These are phyloP conservation scores for Patellaria atrata DNA, from an alignment of 495 filamentous ascomycete genomes.

Conservation along the genomic window DNA sequence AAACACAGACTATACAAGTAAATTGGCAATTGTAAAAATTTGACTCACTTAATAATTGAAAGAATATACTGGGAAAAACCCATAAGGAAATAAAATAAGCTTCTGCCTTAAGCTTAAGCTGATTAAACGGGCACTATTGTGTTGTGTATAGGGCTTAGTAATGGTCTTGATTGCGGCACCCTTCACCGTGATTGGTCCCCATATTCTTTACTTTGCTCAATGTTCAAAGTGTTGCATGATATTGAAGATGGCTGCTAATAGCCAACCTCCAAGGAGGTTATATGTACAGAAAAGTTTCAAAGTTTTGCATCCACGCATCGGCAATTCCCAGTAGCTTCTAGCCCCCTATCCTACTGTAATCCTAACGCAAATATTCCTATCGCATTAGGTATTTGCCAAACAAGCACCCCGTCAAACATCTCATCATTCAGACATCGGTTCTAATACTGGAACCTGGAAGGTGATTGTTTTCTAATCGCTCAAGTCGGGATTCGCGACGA, in stretches of 20 bases:
- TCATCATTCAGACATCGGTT: not conserved
- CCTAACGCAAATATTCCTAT: conserved; percentile 5
- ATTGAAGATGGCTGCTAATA: conserved; percentile 1
- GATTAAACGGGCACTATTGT: not conserved
- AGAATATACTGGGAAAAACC: not conserved
- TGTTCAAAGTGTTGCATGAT: no score
- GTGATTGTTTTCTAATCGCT: no score
- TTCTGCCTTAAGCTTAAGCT: no score
- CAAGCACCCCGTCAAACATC: not conserved
- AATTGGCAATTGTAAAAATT: conserved; percentile 1
- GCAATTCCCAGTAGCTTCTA: not conserved
- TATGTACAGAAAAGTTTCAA: not conserved
- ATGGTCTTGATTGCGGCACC: conserved; percentile 1
- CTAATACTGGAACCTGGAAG: conserved; percentile 7
- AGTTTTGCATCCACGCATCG: not conserved
- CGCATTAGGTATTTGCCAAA: not conserved
- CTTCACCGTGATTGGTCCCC: no score
- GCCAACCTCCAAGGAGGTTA: conserved; percentile 1
- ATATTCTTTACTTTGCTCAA: no score
- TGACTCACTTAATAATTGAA: not conserved
- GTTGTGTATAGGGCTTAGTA: not conserved
- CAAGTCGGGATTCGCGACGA: conserved; percentile 86
- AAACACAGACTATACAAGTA: conserved; percentile 2
- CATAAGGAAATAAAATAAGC: not conserved
- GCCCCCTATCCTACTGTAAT: not conserved